Evolutionary conservation across 129 eudicot species (phyloP).

Genomic region (Smallanthus sonchifolius): DNA sequence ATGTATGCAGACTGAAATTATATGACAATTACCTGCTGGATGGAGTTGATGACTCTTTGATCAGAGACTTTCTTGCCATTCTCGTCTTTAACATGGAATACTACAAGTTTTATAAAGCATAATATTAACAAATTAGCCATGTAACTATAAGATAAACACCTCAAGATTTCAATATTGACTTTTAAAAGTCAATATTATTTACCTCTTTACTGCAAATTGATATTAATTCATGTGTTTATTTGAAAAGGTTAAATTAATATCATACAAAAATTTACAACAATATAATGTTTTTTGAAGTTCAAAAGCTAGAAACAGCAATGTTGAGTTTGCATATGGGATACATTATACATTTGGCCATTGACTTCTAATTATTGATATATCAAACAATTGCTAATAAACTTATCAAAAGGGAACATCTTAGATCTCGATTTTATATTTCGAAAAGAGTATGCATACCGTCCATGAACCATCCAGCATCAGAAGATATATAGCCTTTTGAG

Average conservation of each 20-base stretch:
- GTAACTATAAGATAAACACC: slow-evolving; percentile 4
- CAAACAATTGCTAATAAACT: background rate
- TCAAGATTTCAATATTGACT: background rate
- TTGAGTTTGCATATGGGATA: background rate
- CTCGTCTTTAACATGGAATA: slow-evolving; percentile 72
- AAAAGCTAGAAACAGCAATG: background rate
- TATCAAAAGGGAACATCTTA: background rate
- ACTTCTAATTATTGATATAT: background rate
- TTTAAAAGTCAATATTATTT: background rate
- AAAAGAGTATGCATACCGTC: slow-evolving; percentile 45
- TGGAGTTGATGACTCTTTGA: slow-evolving; percentile 47
- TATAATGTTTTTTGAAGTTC: background rate
- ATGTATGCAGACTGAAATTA: background rate
- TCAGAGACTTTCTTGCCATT: slow-evolving; percentile 57
- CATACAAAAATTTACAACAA: background rate
- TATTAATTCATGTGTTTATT: background rate
- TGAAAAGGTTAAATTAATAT: background rate
- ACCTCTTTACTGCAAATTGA: background rate
- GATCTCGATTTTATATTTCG: background rate
- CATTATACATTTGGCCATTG: background rate
- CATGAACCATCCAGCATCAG: slow-evolving; percentile 90
- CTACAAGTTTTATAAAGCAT: slow-evolving; percentile 31
- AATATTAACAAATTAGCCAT: background rate
- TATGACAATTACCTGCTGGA: slow-evolving; percentile 47
- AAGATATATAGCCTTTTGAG: slow-evolving; percentile 65